Evolutionary conservation across 352 stramenopile genomes (phyloP), one percentile per base, ranked within the genome.

Genomic region (Phytopythium chamaehyphon): DNA sequence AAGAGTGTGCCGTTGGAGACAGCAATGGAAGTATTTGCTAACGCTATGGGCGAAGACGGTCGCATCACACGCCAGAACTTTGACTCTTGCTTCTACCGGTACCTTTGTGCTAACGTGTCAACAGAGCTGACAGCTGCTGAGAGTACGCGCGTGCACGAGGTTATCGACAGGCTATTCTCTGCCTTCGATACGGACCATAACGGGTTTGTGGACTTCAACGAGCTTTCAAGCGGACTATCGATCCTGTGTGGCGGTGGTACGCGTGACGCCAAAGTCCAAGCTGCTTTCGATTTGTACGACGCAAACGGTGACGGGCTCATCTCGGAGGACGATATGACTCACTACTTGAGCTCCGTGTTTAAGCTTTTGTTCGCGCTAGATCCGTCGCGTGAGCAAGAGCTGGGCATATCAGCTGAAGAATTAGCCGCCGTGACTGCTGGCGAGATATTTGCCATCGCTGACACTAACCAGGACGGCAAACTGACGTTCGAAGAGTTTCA

Each of bases 391-490:
- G 57, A 77, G 37, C 65, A 74, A n/a, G 72, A 73, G 22, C 56
- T 94, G 26, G 76, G 69, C 0, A 81, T 86, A 46, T 71, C 74
- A 6, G 61, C 85, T 1, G 63, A 84, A 5, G 76, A 85, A 44
- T 54, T 96, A 4, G 87, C 87, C 8, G 40, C 44, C 5, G 71
- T 74, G 40, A 96, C 86, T 26, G 68, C 83, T 6, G 62, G 66
- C 1, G 66, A 95, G 39, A 90, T 93, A 57, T 98, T 98, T 57
- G 59, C 85, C 1, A 71, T 93, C 12, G 95, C 86, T 2, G 88
- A 97, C 43, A 49, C 88, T 7, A 88, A 97, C 55, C 60, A 76
- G 19, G 84, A 95, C 62, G 85, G 84, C 4, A 87, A 84, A n/a
- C 55, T 96, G 19, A 90, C 55, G 19, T 84, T 93, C 47, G 73